Percentiles rank a stretch among this genome's conserved stretches.
These are phyloP conservation scores for Diacronema lutheri DNA, from an alignment of 78 protist genomes.

Conservation along the genomic window DNA sequence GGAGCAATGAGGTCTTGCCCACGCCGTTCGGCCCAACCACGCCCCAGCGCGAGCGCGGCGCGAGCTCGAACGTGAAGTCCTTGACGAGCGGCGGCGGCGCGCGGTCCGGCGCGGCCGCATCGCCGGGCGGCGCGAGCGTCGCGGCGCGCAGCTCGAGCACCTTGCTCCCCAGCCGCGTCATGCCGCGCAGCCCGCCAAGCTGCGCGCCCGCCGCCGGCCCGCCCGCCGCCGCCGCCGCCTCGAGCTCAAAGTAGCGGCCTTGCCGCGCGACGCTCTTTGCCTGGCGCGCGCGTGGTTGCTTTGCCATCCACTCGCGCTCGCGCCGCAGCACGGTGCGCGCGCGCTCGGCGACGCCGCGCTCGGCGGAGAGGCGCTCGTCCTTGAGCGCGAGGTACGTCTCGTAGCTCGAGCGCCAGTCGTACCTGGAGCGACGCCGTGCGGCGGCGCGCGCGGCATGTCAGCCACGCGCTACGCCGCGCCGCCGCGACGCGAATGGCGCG, in stretches of 20 bases:
- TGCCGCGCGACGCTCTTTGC: not conserved
- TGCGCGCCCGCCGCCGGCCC: not conserved
- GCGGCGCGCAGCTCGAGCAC: not conserved
- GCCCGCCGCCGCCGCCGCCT: not conserved
- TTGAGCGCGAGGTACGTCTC: not conserved
- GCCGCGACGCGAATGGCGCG: too few relatives aligned
- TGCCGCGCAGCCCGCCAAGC: not conserved
- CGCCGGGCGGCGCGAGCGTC: not conserved
- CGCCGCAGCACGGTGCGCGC: not conserved
- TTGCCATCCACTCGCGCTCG: constrained; percentile 12
- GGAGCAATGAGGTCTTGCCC: constrained; percentile 60
- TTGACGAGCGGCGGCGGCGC: not conserved
- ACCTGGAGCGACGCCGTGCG: too few relatives aligned
- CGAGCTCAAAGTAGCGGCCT: not conserved
- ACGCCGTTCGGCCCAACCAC: constrained; percentile 60
- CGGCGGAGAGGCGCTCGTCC: constrained; percentile 9
- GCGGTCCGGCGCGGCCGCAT: too few relatives aligned
- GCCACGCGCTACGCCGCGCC: too few relatives aligned
- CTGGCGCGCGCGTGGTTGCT: constrained; percentile 1
- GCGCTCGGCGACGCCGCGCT: not conserved
- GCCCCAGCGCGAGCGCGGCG: not conserved
- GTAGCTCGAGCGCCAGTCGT: not conserved
- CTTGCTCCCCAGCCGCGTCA: not conserved
- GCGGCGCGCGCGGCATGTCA: too few relatives aligned
- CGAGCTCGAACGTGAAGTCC: constrained; percentile 4